Conservation (phyloP, 2,329 filamentous ascomycete genomes). For the Leptographium lundbergii region DNA sequence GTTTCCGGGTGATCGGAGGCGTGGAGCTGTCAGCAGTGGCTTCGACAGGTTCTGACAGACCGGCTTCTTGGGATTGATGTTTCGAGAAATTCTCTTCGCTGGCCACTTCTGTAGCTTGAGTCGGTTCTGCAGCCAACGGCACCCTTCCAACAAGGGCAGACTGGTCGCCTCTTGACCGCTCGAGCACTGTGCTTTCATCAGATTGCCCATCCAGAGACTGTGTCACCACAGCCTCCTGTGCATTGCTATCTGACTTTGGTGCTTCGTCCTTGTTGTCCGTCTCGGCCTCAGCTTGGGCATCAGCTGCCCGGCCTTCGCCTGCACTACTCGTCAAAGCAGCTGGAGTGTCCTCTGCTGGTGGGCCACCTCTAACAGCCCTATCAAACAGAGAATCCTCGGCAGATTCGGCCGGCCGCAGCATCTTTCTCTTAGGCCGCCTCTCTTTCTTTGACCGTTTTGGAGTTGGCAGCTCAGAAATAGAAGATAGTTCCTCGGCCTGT, state of each 20-base stretch:
- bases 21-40: neutral
- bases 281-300: neutral
- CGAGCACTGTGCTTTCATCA: neutral
- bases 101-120: neutral
- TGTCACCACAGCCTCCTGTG: neutral
- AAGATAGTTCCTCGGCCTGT: neutral
- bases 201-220: neutral
- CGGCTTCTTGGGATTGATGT: neutral
- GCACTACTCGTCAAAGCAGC: neutral
- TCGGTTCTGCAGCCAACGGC: neutral
- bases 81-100: neutral
- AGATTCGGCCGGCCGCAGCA: neutral
- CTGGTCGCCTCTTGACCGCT: neutral
- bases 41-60: neutral
- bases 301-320: neutral
- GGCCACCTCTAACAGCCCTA: neutral
- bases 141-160: neutral
- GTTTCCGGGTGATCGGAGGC: neutral
- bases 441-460: conserved; percentile 6
- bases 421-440: conserved; percentile 2
- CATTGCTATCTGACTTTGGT: neutral
- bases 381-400: neutral
- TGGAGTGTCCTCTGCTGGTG: neutral
- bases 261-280: neutral
- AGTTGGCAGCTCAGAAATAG: neutral